Evolutionary conservation across 2,329 filamentous ascomycete species (phyloP).

Genomic region (Colletotrichum coccodes): DNA sequence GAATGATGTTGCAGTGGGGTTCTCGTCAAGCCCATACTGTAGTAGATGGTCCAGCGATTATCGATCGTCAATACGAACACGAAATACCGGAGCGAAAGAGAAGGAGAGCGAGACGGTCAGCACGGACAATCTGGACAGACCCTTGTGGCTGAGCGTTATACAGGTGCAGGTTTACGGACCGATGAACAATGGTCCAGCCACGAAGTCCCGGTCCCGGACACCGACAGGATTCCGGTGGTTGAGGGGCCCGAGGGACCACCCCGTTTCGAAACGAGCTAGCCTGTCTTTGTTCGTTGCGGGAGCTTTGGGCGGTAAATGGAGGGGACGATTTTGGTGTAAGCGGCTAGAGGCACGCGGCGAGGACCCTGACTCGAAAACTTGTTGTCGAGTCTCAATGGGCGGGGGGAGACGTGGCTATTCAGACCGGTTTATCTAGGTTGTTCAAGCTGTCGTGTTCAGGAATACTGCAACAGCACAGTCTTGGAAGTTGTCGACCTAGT

Average conservation of each 20-base stretch:
- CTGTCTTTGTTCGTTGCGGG: not conserved
- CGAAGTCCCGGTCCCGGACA: slow-evolving; percentile 2
- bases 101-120: not conserved
- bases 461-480: not conserved
- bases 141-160: not conserved
- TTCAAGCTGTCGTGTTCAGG: not conserved
- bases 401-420: slow-evolving; percentile 10
- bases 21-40: slow-evolving; percentile 1
- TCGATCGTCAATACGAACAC: slow-evolving; percentile 28
- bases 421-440: not conserved
- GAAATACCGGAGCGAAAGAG: slow-evolving; percentile 9
- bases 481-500: not conserved
- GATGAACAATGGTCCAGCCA: not conserved
- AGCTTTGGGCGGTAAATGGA: slow-evolving; percentile 10
- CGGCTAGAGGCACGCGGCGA: not conserved
- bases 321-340: not conserved
- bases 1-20: slow-evolving; percentile 16
- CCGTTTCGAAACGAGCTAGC: slow-evolving; percentile 27
- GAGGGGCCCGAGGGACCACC: not conserved
- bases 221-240: slow-evolving; percentile 17
- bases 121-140: not conserved
- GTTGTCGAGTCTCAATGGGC: slow-evolving; percentile 13
- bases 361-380: slow-evolving; percentile 15
- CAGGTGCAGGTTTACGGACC: not conserved
- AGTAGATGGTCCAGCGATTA: not conserved